Evolutionary conservation across 2,329 filamentous ascomycete species (phyloP).

Genomic region (Penicillium nordicum): DNA sequence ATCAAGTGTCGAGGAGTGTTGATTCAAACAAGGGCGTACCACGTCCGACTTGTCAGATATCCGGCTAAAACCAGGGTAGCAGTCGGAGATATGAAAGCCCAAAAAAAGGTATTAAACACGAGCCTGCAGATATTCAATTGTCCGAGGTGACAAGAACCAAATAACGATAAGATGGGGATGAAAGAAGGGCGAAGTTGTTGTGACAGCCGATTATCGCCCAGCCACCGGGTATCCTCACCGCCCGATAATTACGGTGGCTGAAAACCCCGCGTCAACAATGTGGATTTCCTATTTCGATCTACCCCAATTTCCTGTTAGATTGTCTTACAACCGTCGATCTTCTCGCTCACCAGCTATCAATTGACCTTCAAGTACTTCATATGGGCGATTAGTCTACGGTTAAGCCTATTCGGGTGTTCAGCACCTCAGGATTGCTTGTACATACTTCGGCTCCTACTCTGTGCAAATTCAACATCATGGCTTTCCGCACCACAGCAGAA

Average conservation of each 20-base stretch:
- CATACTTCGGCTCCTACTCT: neutral
- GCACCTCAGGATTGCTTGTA: neutral
- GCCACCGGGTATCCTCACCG: constrained; percentile 20
- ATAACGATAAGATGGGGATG: constrained; percentile 7
- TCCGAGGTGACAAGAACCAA: constrained; percentile 5
- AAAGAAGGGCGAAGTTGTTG: constrained; percentile 20
- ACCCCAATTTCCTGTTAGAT: neutral
- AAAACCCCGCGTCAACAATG: constrained; percentile 13
- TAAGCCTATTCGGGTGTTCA: neutral
- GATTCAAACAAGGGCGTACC: constrained; percentile 13
- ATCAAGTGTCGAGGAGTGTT: neutral
- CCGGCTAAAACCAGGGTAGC: neutral
- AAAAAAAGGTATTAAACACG: neutral
- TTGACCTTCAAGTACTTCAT: neutral
- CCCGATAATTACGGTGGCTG: constrained; percentile 13
- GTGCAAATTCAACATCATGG: constrained; percentile 29
- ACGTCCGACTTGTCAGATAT: neutral
- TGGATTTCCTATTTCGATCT: constrained; percentile 17
- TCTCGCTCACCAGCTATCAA: neutral
- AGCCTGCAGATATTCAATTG: neutral
- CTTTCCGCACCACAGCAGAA: constrained; percentile 40
- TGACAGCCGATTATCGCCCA: constrained; percentile 22
- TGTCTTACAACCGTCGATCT: neutral
- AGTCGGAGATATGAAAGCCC: neutral
- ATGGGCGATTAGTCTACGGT: neutral